Conservation (phyloP, 352 stramenopile genomes). For the Phytopythium boreale region DNA sequence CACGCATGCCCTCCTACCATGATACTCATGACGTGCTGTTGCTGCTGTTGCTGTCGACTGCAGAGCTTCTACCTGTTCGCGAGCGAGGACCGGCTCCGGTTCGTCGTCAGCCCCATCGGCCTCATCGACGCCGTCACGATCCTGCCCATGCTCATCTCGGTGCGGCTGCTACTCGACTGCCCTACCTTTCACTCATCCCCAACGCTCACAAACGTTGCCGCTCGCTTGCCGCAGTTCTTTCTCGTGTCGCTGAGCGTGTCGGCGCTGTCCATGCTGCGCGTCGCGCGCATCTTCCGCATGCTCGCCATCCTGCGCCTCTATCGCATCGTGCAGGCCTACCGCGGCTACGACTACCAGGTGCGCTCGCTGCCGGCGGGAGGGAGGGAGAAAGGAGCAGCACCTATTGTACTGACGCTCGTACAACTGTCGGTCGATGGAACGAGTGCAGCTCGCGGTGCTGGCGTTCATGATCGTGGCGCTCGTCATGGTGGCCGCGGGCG, state of each 20-base stretch:
- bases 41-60: not conserved
- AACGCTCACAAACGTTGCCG: not conserved
- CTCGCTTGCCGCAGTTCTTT: slow-evolving; percentile 20
- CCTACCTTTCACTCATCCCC: not conserved
- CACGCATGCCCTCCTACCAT: not conserved
- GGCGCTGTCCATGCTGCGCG: slow-evolving; percentile 42
- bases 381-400: no score
- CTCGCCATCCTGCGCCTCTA: slow-evolving; percentile 56
- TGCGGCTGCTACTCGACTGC: slow-evolving; percentile 16
- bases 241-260: slow-evolving; percentile 31
- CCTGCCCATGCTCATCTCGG: slow-evolving; percentile 32
- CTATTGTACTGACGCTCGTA: no score
- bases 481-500: slow-evolving; percentile 52
- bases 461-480: slow-evolving; percentile 53
- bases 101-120: slow-evolving; percentile 43
- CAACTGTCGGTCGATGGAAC: not conserved
- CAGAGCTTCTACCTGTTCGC: slow-evolving; percentile 40
- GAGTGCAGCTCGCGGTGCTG: slow-evolving; percentile 35
- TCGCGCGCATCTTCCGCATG: slow-evolving; percentile 56
- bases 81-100: slow-evolving; percentile 31
- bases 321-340: slow-evolving; percentile 46
- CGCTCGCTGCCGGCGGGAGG: no score
- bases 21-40: not conserved
- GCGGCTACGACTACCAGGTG: slow-evolving; percentile 58
- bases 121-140: slow-evolving; percentile 66